Percentiles rank a stretch among this genome's conserved stretches.
These are phyloP conservation scores for Teunomyces funiuensis DNA, from an alignment of 805 yeast genomes.

Conservation along the genomic window DNA sequence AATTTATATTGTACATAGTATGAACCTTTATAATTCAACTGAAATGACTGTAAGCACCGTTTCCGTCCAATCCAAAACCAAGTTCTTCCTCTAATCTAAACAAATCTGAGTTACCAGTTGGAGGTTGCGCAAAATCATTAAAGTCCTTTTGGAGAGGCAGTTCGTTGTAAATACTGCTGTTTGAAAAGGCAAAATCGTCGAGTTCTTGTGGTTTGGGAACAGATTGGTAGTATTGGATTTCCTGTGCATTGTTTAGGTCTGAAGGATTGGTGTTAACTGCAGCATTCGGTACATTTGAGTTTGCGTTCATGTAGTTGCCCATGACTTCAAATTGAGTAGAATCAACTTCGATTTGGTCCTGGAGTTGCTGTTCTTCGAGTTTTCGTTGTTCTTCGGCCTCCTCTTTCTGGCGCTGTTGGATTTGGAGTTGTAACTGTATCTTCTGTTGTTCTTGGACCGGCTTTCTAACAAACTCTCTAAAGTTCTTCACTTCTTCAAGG, in stretches of 20 bases:
- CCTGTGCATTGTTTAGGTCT: conserved; percentile 18
- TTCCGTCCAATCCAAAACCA: conserved; percentile 46
- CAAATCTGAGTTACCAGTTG: conserved; percentile 21
- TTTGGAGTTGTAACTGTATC: conserved; percentile 36
- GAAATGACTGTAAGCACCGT: conserved; percentile 13
- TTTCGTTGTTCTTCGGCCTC: conserved; percentile 21
- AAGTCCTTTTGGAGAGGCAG: conserved; percentile 5
- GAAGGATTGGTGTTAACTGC: conserved; percentile 20
- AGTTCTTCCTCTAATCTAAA: conserved; percentile 44
- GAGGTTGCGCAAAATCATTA: conserved; percentile 6
- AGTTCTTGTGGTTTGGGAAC: conserved; percentile 47
- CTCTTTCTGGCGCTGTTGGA: conserved; percentile 27
- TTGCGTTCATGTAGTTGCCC: conserved; percentile 13
- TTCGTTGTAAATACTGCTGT: not conserved
- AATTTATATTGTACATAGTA: conserved; percentile 4
- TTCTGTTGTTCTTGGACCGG: conserved; percentile 60
- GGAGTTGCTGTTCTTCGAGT: conserved; percentile 17
- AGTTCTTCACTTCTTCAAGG: conserved; percentile 72
- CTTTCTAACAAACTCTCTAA: conserved; percentile 77
- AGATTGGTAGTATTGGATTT: conserved; percentile 31
- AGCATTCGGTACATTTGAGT: conserved; percentile 6
- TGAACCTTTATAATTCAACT: not conserved
- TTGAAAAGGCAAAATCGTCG: conserved; percentile 30
- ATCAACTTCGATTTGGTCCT: conserved; percentile 2
- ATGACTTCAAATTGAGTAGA: conserved; percentile 3